Conservation (phyloP, 805 yeast genomes). For the Wickerhamiella slavikovae region DNA sequence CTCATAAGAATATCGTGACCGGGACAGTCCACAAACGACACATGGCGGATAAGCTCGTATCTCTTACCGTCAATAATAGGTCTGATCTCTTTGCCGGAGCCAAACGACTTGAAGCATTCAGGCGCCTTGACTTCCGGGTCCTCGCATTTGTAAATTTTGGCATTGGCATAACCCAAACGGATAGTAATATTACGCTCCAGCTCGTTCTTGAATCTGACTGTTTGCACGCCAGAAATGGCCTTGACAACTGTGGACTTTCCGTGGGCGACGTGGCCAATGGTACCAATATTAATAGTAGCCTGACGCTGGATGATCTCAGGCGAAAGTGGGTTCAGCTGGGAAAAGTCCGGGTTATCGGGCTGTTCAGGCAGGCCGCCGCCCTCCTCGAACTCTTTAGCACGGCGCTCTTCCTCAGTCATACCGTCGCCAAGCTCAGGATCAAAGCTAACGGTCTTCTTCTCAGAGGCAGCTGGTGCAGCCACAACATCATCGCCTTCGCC, state of each 20-base stretch:
- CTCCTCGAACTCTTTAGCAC: slow-evolving; percentile 76
- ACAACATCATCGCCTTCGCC: slow-evolving; percentile 16
- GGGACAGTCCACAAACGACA: slow-evolving; percentile 97
- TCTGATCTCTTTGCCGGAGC: slow-evolving; percentile 82
- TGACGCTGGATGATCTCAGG: slow-evolving; percentile 91
- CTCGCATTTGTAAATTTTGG: slow-evolving; percentile 88
- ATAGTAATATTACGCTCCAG: slow-evolving; percentile 97
- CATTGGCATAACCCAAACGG: slow-evolving; percentile 96
- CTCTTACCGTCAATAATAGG: slow-evolving; percentile 83
- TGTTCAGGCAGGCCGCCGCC: slow-evolving; percentile 98
- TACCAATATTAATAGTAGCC: slow-evolving; percentile 97
- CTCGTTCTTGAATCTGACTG: slow-evolving; percentile 97
- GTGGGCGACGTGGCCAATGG: slow-evolving; percentile 77
- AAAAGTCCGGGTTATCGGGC: slow-evolving; percentile 73
- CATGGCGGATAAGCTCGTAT: slow-evolving; percentile 82
- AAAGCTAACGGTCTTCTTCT: slow-evolving; percentile 62
- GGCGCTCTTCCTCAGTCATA: slow-evolving; percentile 47
- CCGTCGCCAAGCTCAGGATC: slow-evolving; percentile 36
- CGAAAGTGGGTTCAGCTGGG: slow-evolving; percentile 62
- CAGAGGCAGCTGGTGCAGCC: slow-evolving; percentile 8
- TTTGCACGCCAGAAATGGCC: slow-evolving; percentile 96
- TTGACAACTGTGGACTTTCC: slow-evolving; percentile 87
- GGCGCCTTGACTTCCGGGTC: slow-evolving; percentile 78
- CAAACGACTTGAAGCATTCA: slow-evolving; percentile 83
- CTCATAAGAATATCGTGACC: slow-evolving; percentile 99